phyloP scores from a whole-genome alignment of 371 early-diverging fungal genomes.

The Mortierella sp. region DNA sequence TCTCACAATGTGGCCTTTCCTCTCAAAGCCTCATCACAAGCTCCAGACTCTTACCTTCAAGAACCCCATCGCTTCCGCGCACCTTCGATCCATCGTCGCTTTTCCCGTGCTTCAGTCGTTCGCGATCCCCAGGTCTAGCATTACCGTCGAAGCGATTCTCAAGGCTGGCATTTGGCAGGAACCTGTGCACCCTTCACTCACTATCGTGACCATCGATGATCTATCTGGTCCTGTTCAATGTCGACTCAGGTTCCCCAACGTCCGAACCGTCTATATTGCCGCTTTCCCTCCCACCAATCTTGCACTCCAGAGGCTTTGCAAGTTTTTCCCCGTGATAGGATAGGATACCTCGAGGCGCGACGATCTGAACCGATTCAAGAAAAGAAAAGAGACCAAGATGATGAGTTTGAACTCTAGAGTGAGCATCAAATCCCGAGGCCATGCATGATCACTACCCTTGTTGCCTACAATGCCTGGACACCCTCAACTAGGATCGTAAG shows the following conservation, averaged over 20 bases:
- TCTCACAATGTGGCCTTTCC: too few species aligned
- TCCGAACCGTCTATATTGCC: neutral
- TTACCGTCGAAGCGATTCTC: neutral
- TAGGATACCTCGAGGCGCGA: neutral
- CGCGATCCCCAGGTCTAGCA: neutral
- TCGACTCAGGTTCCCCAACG: neutral
- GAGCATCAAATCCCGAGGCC: neutral
- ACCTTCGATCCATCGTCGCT: neutral
- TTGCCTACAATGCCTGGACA: neutral
- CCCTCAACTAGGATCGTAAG: neutral
- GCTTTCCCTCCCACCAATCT: neutral
- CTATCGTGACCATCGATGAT: neutral
- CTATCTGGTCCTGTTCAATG: neutral
- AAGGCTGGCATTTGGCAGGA: neutral
- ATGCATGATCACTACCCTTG: neutral
- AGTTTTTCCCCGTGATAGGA: neutral
- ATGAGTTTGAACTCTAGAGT: neutral
- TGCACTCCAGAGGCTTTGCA: neutral
- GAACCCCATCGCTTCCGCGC: neutral
- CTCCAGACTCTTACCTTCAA: neutral
- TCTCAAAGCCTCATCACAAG: neutral
- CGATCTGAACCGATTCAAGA: too few species aligned
- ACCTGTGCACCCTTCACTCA: neutral
- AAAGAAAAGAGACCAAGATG: neutral
- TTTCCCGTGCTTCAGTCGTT: neutral